phyloP scores from a whole-genome alignment of 345 rosid genomes.

The Mallotus nudiflorus region DNA sequence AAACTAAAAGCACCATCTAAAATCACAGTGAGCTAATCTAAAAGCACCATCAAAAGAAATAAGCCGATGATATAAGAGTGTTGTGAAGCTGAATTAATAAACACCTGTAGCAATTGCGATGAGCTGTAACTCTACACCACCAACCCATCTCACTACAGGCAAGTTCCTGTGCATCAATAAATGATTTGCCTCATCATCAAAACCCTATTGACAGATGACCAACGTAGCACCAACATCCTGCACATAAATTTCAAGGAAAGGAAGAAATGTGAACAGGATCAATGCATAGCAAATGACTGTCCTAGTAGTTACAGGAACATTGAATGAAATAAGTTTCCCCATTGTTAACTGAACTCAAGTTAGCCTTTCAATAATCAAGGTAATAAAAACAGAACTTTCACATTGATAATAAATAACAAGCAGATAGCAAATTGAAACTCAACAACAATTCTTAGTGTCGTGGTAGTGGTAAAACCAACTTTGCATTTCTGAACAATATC shows the following conservation, averaged over 20 bases:
- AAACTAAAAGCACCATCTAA: slow-evolving; percentile 5
- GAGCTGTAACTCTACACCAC: slow-evolving; percentile 97
- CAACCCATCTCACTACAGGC: slow-evolving; percentile 99
- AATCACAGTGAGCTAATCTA: too few relatives aligned
- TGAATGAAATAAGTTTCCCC: too few relatives aligned
- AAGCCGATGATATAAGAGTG: not conserved
- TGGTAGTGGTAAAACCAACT: slow-evolving; percentile 32
- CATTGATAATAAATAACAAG: not conserved
- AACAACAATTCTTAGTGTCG: not conserved
- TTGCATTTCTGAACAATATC: slow-evolving; percentile 97
- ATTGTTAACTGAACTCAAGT: not conserved
- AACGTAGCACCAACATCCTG: slow-evolving; percentile 97
- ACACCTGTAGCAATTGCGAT: slow-evolving; percentile 97
- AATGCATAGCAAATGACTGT: not conserved
- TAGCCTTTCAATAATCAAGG: not conserved
- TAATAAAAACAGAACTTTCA: not conserved
- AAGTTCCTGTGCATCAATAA: slow-evolving; percentile 87
- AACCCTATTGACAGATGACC: slow-evolving; percentile 99
- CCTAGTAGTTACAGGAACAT: slow-evolving; percentile 1
- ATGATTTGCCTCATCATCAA: slow-evolving; percentile 99
- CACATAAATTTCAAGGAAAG: slow-evolving; percentile 9
- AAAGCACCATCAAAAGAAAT: too few relatives aligned
- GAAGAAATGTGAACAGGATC: not conserved
- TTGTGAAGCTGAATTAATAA: slow-evolving; percentile 14
- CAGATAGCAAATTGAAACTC: not conserved